phyloP scores from a whole-genome alignment of 257 asterid species.

The Solanum tarijense region DNA sequence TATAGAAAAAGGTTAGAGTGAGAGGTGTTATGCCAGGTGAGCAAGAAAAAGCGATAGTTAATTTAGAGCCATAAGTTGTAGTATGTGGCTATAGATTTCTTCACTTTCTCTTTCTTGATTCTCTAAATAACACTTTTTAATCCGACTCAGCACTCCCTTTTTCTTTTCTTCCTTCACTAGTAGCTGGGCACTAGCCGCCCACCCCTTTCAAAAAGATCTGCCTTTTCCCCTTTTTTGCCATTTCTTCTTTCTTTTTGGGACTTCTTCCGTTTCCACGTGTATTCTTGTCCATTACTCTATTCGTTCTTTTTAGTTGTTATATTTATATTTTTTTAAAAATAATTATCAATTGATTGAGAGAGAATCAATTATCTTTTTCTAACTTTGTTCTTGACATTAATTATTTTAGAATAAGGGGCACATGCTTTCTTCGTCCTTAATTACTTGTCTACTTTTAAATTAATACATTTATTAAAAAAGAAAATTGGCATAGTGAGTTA shows the following conservation, averaged over 20 bases:
- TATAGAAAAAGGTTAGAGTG: neutral
- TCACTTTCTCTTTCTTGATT: conserved; percentile 26
- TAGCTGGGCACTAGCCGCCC: neutral
- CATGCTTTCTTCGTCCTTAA: rapidly evolving
- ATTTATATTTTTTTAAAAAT: too few relatives aligned
- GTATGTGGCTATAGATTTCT: conserved; percentile 58
- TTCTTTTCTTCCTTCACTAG: neutral
- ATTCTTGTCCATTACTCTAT: neutral
- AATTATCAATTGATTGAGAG: too few relatives aligned
- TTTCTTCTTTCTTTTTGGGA: conserved; percentile 7
- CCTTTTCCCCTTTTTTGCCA: conserved; percentile 19
- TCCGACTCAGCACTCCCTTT: conserved; percentile 40
- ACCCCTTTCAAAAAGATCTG: neutral
- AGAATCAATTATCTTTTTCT: neutral
- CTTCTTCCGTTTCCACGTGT: neutral
- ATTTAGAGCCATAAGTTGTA: conserved; percentile 53
- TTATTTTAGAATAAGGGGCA: neutral
- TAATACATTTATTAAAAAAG: rapidly evolving
- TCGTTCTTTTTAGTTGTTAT: too few relatives aligned
- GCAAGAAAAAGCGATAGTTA: conserved; percentile 20
- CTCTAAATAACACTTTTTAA: conserved; percentile 21
- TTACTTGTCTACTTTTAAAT: too few relatives aligned
- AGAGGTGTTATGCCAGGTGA: conserved; percentile 36
- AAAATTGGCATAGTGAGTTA: too few relatives aligned
- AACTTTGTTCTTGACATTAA: neutral